Base-by-base conservation (phyloP, 306 rosid genomes). In the Pachyrhizus erosus region DNA sequence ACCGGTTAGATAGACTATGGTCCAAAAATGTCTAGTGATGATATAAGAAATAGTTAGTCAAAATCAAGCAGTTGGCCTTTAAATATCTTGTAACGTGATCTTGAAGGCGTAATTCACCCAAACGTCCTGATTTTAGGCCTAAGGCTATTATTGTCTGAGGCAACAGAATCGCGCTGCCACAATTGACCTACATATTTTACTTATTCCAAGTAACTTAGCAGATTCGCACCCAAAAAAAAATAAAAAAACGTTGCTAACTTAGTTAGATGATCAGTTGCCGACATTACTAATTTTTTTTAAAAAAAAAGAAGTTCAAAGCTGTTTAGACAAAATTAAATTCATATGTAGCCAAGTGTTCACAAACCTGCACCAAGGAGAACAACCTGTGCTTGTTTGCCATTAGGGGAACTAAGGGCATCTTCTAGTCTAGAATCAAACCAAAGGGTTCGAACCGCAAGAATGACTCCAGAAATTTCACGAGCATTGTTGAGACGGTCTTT, bases 301-400 rank as follows among this genome's bases (percentile, higher is more conserved):
- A 37, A 37, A 37, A 37, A 2, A 40, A 13, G 13, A 9, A 29
- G 12, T 20, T 24, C 26, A 64, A 62, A 73, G 76, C 15, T 5
- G 52, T 66, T 66, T 34, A 68, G 27, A 81, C 49, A 73, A 82
- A 61, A 77, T n/a, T 45, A 9, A 61, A 66, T 79, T 70, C 17
- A 58, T 54, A 34, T 78, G 37, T 18, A 12, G 73, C 45, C 2
- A 3, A 48, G 68, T 55, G 33, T 24, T 48, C 48, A 86, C 93
- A 31, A 80, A 96, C 98, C 99, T 92, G 96, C 98, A 70, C 97
- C 99, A 37, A 96, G 98, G 70, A 96, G 93, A 83, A 96, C 94
- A 74, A 96, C 91, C 83, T 96, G 99, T 65, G 98, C 89, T 60
- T 87, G 89, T 82, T 81, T 86, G 65, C 89, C 89, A 40, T 40